A percentile compares a stretch with the other conserved stretches of the same genome.
Evolutionary conservation across 768 basidiomycete species (phyloP).

Genomic region (Mycena olivaceomarginata): DNA sequence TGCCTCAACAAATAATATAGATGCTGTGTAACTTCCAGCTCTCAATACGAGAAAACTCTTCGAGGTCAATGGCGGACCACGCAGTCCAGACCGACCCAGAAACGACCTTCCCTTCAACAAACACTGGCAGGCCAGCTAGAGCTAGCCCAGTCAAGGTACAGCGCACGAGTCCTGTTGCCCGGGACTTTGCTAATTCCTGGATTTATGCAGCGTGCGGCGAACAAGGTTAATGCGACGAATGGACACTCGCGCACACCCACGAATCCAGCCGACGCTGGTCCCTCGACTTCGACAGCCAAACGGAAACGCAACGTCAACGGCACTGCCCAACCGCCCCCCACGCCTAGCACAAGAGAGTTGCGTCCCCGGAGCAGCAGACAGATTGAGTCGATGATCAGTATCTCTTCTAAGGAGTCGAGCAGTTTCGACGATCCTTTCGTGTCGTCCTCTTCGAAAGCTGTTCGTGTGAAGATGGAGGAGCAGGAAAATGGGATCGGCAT

Average conservation of each 20-base stretch:
- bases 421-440: slow-evolving; percentile 39
- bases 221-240: slow-evolving; percentile 43
- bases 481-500: slow-evolving; percentile 26
- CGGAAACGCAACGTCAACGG: slow-evolving; percentile 59
- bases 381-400: slow-evolving; percentile 60
- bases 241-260: slow-evolving; percentile 44
- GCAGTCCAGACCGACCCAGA: slow-evolving; percentile 23
- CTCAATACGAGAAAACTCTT: slow-evolving; percentile 37
- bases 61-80: slow-evolving; percentile 17
- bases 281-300: slow-evolving; percentile 60
- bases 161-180: neutral
- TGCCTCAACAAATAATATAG: slow-evolving; percentile 52
- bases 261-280: slow-evolving; percentile 49
- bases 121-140: slow-evolving; percentile 2
- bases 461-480: slow-evolving; percentile 43
- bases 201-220: slow-evolving; percentile 35
- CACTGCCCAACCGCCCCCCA: slow-evolving; percentile 40
- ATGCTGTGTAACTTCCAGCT: slow-evolving; percentile 62
- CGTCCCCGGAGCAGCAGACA: slow-evolving; percentile 66
- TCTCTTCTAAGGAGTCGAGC: slow-evolving; percentile 57
- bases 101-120: neutral
- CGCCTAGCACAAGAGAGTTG: slow-evolving; percentile 63
- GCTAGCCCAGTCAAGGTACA: slow-evolving; percentile 37
- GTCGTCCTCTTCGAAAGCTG: slow-evolving; percentile 29
- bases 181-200: slow-evolving; percentile 11